Evolutionary conservation across 1,139 yeast genomes (phyloP), one percentile per base, ranked within the genome.

Genomic region (Sugiyamaella grinbergsii): DNA sequence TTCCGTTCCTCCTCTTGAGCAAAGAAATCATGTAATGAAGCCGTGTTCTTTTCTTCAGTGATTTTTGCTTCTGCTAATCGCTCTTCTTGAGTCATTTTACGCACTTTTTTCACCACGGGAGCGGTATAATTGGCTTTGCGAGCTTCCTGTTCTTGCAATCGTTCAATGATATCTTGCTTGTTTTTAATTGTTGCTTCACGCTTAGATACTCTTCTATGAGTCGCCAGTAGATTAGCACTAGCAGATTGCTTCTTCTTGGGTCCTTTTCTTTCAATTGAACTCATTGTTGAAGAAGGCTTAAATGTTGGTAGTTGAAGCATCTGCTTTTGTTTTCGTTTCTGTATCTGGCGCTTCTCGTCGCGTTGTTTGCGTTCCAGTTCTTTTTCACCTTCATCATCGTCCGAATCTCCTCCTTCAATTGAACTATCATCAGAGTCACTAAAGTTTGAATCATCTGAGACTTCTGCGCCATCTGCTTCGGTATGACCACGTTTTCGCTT

Each of bases 1-100:
- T 88, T 89, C 62, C 88, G 85, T 42, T 82, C 84, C 41, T 85
- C 75, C 66, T 93, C 98, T 65, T 88, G 93, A 60, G 91, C 94
- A 61, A 84, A 80, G 62, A 87, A 91, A 61, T 78, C 75, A 55
- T 86, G 81, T 57, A 93, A 73, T 2, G 97, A 85, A 26, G 80
- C 74, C 3, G 82, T 71, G 66, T 94, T 93, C 46, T 79, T 77
- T 63, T 79, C 77, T 66, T 93, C 98, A 0, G 98, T 94, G 59
- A 84, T 86, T 42, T 82, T 74, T 0, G 98, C 98, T 63, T 90
- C 95, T 10, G 78, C 84, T 47, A 93, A 71, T 52, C 91, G 75
- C 64, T 93, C 96, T 55, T 85, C 96, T 62, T 93, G 95, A 0
- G 98, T 90, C 65, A 86, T 73, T 32, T 67, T 67, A 44, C 64